Percentiles rank a stretch among this genome's conserved stretches.
Conservation (phyloP, 2,329 filamentous ascomycete genomes). For the Colletotrichum tofieldiae region DNA sequence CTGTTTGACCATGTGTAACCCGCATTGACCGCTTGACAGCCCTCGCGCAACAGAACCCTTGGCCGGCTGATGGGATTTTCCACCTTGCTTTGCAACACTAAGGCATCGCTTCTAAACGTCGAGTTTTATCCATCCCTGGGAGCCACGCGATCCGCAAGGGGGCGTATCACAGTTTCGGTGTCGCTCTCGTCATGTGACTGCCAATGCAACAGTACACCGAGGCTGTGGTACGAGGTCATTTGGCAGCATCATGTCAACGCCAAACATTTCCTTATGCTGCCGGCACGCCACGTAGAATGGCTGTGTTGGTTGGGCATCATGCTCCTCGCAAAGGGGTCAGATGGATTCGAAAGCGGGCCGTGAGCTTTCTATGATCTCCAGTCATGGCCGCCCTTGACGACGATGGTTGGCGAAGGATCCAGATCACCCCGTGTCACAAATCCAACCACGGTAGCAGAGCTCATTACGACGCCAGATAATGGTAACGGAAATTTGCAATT, state of each 20-base stretch:
- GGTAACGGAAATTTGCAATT: neutral
- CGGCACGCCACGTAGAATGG: neutral
- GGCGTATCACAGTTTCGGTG: constrained; percentile 39
- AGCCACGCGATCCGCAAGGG: constrained; percentile 37
- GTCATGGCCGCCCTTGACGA: neutral
- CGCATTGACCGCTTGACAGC: constrained; percentile 33
- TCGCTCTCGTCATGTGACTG: constrained; percentile 39
- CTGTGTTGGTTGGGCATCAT: constrained; percentile 16
- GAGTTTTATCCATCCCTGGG: constrained; percentile 37
- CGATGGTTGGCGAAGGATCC: constrained; percentile 6
- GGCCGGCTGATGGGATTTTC: constrained; percentile 19
- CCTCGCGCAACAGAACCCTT: constrained; percentile 21
- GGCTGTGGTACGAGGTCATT: neutral
- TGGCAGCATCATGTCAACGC: neutral
- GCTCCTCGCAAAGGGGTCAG: neutral
- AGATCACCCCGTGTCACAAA: neutral
- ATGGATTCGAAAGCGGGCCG: neutral
- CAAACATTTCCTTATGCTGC: neutral
- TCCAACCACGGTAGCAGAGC: neutral
- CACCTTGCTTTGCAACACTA: constrained; percentile 19
- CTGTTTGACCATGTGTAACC: constrained; percentile 31
- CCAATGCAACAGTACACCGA: constrained; percentile 17
- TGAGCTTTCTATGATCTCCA: neutral
- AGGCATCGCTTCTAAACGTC: constrained; percentile 23
- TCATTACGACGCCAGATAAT: neutral